Base-by-base conservation (phyloP, 2,329 filamentous ascomycete species). In the Aspergillus niger region DNA sequence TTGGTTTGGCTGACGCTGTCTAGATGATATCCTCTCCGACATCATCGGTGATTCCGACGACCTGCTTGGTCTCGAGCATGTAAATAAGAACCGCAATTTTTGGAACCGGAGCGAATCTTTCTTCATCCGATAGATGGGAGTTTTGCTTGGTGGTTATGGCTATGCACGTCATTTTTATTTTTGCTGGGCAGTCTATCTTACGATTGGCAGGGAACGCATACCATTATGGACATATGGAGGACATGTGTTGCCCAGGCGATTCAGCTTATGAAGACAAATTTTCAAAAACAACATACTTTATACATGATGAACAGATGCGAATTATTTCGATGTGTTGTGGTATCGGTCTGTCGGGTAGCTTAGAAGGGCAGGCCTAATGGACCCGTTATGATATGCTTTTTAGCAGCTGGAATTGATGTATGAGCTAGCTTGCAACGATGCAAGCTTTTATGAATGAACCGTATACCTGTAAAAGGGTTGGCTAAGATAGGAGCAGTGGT, bases 31-130 rank as follows among this genome's bases (percentile, higher is more conserved):
- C 26, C 72, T 82, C 39, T 75, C 77, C 47, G 79, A 81, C 54
- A 67, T 80, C 38, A 91, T 92, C 63, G 96, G 95, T 76, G 88
- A 95, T 62, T 86, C 92, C 0, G 84, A 90, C n/a, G 86, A 90
- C 56, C 83, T 97, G 20, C 86, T 98, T 51, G 83, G 85, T 17
- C 77, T 89, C 57, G 86, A 89, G 68, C 86, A 89, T 75, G 79
- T 85, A 63, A 87, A 87, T 77, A 86, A 87, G 72, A 81, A 79
- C 61, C 79, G 84, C 62, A 84, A 78, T 68, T 83, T 85, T 71
- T 87, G 84, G 83, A 81, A 78, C 67, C 82, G 83, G 69, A 81
- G 85, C 54, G 86, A 89, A 71, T 85, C 84, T 62, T 85, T 89
- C 72, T 88, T 86, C 76, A 89, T 89, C 71, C 81, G 84, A 74